Evolutionary conservation across 225 moss, liverwort and hornwort species (phyloP).

Genomic region (Pseudisothecium myosuroides): DNA sequence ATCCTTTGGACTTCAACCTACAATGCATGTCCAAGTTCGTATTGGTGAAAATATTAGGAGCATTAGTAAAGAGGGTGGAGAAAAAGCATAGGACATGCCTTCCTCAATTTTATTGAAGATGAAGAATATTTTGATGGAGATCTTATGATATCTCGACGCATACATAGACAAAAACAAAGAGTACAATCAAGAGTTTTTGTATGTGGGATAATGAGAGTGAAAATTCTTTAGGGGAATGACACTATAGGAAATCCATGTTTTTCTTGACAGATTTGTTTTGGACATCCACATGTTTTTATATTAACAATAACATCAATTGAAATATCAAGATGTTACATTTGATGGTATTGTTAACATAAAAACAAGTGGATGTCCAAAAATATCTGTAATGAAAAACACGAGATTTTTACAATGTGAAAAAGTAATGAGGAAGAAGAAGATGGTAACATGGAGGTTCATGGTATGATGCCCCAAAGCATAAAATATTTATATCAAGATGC

Average conservation of each 20-base stretch:
- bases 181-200: not conserved
- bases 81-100: not conserved
- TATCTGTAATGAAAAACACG: no score
- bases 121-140: not conserved
- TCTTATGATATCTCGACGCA: accelerated
- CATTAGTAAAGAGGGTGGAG: not conserved
- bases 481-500: not conserved
- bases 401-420: no score
- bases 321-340: no score
- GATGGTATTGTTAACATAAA: no score
- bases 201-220: not conserved
- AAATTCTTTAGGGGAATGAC: not conserved
- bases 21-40: no score
- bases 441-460: no score
- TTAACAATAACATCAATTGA: no score
- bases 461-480: not conserved
- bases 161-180: not conserved
- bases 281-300: no score
- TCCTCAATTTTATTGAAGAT: not conserved
- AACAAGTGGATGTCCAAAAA: no score
- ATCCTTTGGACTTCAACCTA: no score
- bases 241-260: no score
- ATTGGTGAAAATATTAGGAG: not conserved
- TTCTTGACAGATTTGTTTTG: no score
- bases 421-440: not conserved